Evolutionary conservation across 1,284 basidiomycete genomes (phyloP).

Genomic region (Amanita bisporigera): DNA sequence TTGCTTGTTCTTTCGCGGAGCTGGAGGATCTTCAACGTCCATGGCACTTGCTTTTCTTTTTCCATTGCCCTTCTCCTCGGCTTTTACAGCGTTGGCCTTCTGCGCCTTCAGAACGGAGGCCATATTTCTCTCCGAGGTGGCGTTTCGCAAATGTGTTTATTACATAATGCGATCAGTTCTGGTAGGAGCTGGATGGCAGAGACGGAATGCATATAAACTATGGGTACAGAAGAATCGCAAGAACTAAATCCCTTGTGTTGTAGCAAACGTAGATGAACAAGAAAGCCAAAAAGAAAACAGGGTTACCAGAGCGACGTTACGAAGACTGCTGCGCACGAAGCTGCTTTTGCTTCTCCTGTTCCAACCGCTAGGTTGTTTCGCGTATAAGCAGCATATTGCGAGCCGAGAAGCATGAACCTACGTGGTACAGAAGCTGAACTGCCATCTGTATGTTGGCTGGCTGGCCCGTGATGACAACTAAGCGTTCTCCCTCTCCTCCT

Average conservation of each 20-base stretch:
- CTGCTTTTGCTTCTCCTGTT: slow-evolving; percentile 89
- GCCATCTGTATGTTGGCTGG: slow-evolving; percentile 97
- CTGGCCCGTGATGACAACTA: slow-evolving; percentile 95
- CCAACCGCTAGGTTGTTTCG: slow-evolving; percentile 63
- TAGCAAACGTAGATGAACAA: slow-evolving; percentile 10
- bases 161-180: slow-evolving; percentile 3
- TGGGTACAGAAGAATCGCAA: slow-evolving; percentile 22
- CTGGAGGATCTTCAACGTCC: slow-evolving; percentile 56
- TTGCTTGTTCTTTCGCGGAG: slow-evolving; percentile 78
- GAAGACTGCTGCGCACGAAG: slow-evolving; percentile 39
- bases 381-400: slow-evolving; percentile 8
- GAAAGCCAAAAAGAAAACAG: slow-evolving; percentile 10
- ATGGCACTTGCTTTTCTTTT: slow-evolving; percentile 71
- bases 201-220: slow-evolving; percentile 19
- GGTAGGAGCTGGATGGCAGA: too few species aligned
- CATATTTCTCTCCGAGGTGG: slow-evolving; percentile 53
- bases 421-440: slow-evolving; percentile 91
- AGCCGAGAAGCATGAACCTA: slow-evolving; percentile 48
- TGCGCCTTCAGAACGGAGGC: slow-evolving; percentile 70
- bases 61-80: slow-evolving; percentile 59
- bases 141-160: not conserved
- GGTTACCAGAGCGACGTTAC: not conserved
- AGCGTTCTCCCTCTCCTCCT: slow-evolving; percentile 80
- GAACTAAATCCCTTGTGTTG: not conserved
- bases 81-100: slow-evolving; percentile 58